phyloP scores from a whole-genome alignment of 169 alveolate species.

The Plasmodium yoelii region DNA sequence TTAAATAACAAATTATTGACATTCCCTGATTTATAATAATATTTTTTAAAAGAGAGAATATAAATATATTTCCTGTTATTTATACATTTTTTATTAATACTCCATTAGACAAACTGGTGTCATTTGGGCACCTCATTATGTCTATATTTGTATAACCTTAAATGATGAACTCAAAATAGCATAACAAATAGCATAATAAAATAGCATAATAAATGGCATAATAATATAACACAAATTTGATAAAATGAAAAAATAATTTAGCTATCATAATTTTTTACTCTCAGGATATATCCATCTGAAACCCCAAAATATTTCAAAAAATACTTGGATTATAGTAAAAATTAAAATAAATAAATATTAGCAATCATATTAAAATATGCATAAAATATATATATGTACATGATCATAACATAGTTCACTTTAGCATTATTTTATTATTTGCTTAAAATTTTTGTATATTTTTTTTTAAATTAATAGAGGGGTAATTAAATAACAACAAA shows the following conservation, averaged over 20 bases:
- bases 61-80: too few relatives aligned
- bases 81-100: too few relatives aligned
- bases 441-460: neutral
- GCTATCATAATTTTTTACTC: neutral
- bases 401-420: neutral
- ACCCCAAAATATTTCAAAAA: constrained; percentile 69
- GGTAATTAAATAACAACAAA: constrained; percentile 14
- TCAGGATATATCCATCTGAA: constrained; percentile 65
- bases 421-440: neutral
- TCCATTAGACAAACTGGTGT: too few relatives aligned
- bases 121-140: too few relatives aligned
- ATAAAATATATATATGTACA: neutral
- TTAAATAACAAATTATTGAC: neutral
- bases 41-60: too few relatives aligned
- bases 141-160: neutral
- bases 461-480: constrained; percentile 4
- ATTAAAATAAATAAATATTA: neutral
- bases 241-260: neutral
- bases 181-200: neutral
- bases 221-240: neutral
- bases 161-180: neutral
- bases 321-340: constrained; percentile 53
- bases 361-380: neutral
- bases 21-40: too few relatives aligned
- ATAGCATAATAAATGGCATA: neutral